A percentile compares a stretch with the other conserved stretches of the same genome.
Evolutionary conservation across 2,329 filamentous ascomycete genomes (phyloP).

Genomic region (Gnomoniopsis smithogilvyi): DNA sequence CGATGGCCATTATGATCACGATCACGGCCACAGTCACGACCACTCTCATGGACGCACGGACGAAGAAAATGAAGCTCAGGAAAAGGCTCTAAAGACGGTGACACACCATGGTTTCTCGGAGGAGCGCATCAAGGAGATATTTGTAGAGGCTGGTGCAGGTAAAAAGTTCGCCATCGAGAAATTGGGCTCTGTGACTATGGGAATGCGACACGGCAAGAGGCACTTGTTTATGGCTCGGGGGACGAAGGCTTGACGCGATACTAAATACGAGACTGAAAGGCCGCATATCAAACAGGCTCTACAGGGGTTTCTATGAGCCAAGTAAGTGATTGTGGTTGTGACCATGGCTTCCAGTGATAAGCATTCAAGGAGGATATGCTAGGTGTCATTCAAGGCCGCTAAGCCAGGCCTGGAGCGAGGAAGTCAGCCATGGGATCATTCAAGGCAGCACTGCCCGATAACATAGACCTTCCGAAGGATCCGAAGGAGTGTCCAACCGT

Average conservation of each 20-base stretch:
- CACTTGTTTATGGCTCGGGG: slow-evolving; percentile 50
- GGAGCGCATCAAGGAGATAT: slow-evolving; percentile 56
- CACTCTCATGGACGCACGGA: neutral
- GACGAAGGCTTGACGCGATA: slow-evolving; percentile 31
- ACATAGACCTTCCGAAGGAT: too few species aligned
- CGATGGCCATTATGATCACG: neutral
- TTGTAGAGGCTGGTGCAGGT: slow-evolving; percentile 58
- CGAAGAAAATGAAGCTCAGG: neutral
- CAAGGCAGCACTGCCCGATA: too few species aligned
- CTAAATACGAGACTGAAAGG: too few species aligned
- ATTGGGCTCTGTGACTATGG: slow-evolving; percentile 28
- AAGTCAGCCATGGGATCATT: too few species aligned
- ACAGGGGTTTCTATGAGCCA: neutral
- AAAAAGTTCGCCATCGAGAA: slow-evolving; percentile 55
- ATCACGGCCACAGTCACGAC: neutral
- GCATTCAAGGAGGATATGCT: too few species aligned
- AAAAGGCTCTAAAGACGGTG: slow-evolving; percentile 46
- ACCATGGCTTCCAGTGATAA: too few species aligned
- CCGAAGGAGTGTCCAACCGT: too few species aligned
- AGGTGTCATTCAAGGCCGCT: too few species aligned
- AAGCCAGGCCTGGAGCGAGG: too few species aligned
- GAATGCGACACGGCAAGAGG: slow-evolving; percentile 30
- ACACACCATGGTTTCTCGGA: slow-evolving; percentile 64
- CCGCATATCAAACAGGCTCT: neutral
- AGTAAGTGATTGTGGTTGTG: too few species aligned